Percentiles rank a stretch among this genome's conserved stretches.
Conservation (phyloP, 331 rosid species). For the Prunus yedoensis region DNA sequence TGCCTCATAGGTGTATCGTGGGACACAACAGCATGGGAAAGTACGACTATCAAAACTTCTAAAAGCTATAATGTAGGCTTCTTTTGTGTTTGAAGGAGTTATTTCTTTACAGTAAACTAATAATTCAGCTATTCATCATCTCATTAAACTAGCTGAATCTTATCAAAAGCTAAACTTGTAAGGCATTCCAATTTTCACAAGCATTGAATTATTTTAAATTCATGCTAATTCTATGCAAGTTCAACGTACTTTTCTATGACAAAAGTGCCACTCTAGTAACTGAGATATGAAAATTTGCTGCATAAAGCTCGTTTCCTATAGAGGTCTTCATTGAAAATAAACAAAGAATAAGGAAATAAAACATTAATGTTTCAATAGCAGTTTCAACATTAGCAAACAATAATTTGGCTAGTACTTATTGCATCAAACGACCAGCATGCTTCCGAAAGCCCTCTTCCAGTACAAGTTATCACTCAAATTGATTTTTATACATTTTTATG, state of each 20-base stretch:
- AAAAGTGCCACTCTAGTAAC: background rate
- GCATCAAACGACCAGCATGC: background rate
- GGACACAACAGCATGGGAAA: background rate
- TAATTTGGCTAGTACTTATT: background rate
- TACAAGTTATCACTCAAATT: background rate
- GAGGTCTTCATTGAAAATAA: background rate
- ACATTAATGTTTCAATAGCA: background rate
- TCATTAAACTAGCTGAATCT: background rate
- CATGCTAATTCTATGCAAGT: background rate
- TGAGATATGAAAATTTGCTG: background rate
- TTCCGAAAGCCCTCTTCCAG: background rate
- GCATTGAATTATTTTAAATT: background rate
- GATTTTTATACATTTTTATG: background rate
- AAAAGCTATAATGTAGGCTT: background rate
- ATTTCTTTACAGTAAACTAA: background rate
- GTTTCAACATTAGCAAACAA: background rate
- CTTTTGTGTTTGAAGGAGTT: conserved; percentile 4
- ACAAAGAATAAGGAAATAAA: background rate
- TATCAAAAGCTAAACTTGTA: background rate
- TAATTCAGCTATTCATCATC: background rate
- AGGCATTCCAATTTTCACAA: background rate
- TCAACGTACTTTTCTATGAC: background rate
- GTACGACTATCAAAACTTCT: background rate
- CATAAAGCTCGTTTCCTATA: background rate
- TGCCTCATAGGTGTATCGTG: background rate